Evolutionary conservation across 306 rosid genomes (phyloP), one percentile per base, ranked within the genome.

Genomic region (Rosa multiflora): DNA sequence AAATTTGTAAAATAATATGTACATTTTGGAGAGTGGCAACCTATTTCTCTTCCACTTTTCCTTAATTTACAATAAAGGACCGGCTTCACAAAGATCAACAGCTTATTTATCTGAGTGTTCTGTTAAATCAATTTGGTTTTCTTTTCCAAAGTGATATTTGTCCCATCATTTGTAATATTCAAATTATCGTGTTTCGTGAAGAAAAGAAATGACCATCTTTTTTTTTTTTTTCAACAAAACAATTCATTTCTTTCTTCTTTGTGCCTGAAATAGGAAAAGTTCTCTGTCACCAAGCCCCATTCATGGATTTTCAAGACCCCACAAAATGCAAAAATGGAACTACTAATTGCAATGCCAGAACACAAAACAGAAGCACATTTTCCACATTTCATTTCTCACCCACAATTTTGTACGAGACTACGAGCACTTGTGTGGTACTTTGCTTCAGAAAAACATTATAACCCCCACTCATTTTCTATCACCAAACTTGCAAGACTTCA

Each of bases 401-500:
- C 59, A 83, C 62, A 72, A 67, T 76, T 67, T 40, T 78, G 74
- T 58, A 37, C 67, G 23, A 76, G 72, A 76, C 75, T 72, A 46
- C 4, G 62, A 56, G 79, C 79, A 80, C 74, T 66, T 83, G 23
- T 18, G 71, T n/a, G 51, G 73, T 70, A 64, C 72, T 63, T 47
- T 26, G 53, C 43, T 75, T 70, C 44, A 17, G 55, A 12, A 18
- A 32, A 43, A 59, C 3, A 12, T n/a, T 26, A 15, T 29, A 21
- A 8, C 17, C 40, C 4, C 48, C 81, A 81, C 73, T 81, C 74
- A 79, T 18, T 75, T 56, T 67, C 5, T 32, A 43, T 64, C 75
- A 4, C 46, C 78, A 46, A 18, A 62, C 17, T 10, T 76, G 48
- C 58, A 46, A 17, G 61, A 76, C 62, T 72, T 66, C 78, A 53